phyloP scores from a whole-genome alignment of 2,329 filamentous ascomycete genomes.

The Ophiocordyceps camponoti-rufipedis region DNA sequence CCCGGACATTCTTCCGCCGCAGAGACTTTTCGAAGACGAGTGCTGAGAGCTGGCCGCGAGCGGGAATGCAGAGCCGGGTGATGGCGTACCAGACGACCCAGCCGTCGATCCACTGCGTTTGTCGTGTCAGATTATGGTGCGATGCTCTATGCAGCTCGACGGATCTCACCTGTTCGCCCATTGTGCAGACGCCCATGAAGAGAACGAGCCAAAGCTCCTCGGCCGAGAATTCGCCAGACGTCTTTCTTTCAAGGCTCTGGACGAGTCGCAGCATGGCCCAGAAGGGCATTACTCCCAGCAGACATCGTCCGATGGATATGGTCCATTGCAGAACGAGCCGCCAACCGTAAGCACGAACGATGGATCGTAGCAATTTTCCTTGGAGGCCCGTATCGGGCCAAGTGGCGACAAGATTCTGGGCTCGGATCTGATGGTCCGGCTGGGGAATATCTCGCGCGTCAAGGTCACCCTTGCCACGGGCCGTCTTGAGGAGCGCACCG shows the following conservation, averaged over 20 bases:
- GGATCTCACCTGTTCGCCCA: constrained; percentile 26
- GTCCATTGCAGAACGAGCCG: constrained; percentile 39
- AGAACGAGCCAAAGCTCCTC: constrained; percentile 47
- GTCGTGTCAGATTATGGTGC: not conserved
- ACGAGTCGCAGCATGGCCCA: constrained; percentile 50
- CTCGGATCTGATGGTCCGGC: constrained; percentile 35
- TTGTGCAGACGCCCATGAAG: constrained; percentile 39
- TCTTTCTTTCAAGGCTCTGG: constrained; percentile 39
- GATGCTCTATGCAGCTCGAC: not conserved
- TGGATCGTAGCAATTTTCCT: constrained; percentile 37
- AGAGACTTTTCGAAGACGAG: constrained; percentile 63
- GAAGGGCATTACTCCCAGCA: constrained; percentile 53
- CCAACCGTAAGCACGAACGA: constrained; percentile 38
- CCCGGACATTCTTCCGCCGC: constrained; percentile 60
- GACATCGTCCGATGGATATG: constrained; percentile 32
- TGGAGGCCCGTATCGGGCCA: constrained; percentile 30
- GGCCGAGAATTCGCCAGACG: constrained; percentile 23
- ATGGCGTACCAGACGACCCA: constrained; percentile 51
- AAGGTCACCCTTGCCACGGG: constrained; percentile 38
- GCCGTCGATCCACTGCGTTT: constrained; percentile 35
- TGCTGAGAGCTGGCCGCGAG: constrained; percentile 51
- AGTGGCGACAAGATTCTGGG: constrained; percentile 27
- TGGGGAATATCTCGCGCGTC: constrained; percentile 44
- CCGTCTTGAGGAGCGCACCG: constrained; percentile 30
- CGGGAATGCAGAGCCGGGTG: constrained; percentile 42